phyloP scores from a whole-genome alignment of 768 basidiomycete genomes.

The Candolleomyces aberdarensis region DNA sequence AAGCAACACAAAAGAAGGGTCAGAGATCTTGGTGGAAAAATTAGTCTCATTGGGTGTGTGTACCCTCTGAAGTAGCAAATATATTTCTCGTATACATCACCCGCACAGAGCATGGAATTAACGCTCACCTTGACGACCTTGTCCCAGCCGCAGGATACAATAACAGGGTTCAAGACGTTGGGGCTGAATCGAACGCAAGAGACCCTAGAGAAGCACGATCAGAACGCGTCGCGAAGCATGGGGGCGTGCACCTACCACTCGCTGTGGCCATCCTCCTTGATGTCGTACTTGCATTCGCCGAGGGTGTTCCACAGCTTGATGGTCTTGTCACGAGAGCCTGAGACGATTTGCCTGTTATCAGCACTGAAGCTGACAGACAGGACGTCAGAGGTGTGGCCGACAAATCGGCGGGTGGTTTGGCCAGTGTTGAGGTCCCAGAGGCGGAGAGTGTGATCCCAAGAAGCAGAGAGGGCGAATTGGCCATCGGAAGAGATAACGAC shows the following conservation, averaged over 20 bases:
- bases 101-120: slow-evolving; percentile 9
- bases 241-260: slow-evolving; percentile 64
- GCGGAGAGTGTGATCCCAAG: slow-evolving; percentile 99
- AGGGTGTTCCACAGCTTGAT: slow-evolving; percentile 99
- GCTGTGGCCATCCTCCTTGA: slow-evolving; percentile 96
- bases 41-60: slow-evolving; percentile 63
- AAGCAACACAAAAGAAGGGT: slow-evolving; percentile 26
- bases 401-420: slow-evolving; percentile 91
- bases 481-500: slow-evolving; percentile 99
- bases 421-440: slow-evolving; percentile 99
- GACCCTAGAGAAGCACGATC: slow-evolving; percentile 56
- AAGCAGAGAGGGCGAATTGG: slow-evolving; percentile 98
- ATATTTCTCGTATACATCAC: slow-evolving; percentile 43
- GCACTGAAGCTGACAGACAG: slow-evolving; percentile 99
- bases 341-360: slow-evolving; percentile 99
- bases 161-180: slow-evolving; percentile 95
- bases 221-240: slow-evolving; percentile 16
- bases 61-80: slow-evolving; percentile 91
- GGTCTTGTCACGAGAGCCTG: slow-evolving; percentile 91
- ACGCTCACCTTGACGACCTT: slow-evolving; percentile 95
- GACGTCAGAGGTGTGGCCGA: slow-evolving; percentile 97
- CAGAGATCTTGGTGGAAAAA: slow-evolving; percentile 89
- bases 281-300: slow-evolving; percentile 99
- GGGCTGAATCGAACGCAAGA: slow-evolving; percentile 99
- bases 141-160: slow-evolving; percentile 99